phyloP scores from a whole-genome alignment of 2,329 filamentous ascomycete genomes.

The Xylariaceae sp. region DNA sequence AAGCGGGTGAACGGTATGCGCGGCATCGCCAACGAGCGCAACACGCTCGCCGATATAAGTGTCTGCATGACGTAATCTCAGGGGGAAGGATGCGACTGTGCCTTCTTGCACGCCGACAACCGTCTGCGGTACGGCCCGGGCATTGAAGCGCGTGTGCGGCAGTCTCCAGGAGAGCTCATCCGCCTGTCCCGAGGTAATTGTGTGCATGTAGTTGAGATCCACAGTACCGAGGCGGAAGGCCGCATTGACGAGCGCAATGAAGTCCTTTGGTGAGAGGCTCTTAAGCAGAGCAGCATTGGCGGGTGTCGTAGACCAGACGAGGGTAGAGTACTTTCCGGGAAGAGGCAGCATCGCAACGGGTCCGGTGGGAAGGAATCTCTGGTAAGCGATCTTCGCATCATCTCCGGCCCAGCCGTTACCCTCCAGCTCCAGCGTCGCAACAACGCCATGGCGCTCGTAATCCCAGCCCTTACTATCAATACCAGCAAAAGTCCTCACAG shows the following conservation, averaged over 20 bases:
- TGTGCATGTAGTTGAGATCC: conserved; percentile 81
- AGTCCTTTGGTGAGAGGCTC: conserved; percentile 64
- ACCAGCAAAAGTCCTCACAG: conserved; percentile 81
- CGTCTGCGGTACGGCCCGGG: conserved; percentile 56
- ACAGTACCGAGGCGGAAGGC: conserved; percentile 77
- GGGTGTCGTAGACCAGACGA: conserved; percentile 94
- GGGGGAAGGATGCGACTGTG: conserved; percentile 81
- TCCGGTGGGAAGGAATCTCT: conserved; percentile 88
- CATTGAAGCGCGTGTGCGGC: conserved; percentile 58
- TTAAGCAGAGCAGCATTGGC: conserved; percentile 75
- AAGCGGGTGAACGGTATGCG: conserved; percentile 90
- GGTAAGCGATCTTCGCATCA: conserved; percentile 72
- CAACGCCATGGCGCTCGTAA: conserved; percentile 83
- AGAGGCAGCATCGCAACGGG: conserved; percentile 88
- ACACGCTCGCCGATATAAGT: conserved; percentile 88
- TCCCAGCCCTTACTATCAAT: conserved; percentile 90
- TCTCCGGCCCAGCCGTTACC: conserved; percentile 51
- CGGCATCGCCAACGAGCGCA: conserved; percentile 87
- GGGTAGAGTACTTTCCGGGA: conserved; percentile 72
- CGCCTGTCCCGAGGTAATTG: conserved; percentile 50
- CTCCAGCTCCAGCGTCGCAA: conserved; percentile 77
- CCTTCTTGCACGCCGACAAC: conserved; percentile 69
- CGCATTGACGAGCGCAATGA: conserved; percentile 84
- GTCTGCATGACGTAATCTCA: conserved; percentile 88
- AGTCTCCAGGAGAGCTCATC: conserved; percentile 83